Evolutionary conservation across 2,329 filamentous ascomycete species (phyloP).

Genomic region (Fusarium sp.): DNA sequence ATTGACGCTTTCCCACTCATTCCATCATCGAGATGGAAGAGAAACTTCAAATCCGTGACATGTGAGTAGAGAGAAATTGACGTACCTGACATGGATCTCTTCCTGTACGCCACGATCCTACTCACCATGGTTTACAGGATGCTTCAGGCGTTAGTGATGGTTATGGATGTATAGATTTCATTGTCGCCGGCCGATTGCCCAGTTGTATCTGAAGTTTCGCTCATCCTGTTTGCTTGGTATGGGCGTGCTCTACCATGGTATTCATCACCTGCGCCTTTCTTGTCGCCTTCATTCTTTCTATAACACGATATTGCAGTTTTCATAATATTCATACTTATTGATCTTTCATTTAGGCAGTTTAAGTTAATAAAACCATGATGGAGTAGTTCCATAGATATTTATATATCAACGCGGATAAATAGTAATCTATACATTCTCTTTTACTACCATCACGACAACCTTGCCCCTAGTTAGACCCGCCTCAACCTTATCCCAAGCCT

Average conservation of each 20-base stretch:
- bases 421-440: too few relatives aligned
- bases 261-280: neutral
- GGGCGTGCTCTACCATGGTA: neutral
- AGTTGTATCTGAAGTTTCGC: neutral
- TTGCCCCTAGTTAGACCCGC: slow-evolving; percentile 28
- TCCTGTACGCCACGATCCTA: neutral
- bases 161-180: neutral
- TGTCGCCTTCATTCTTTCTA: neutral
- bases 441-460: slow-evolving; percentile 12
- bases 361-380: too few relatives aligned
- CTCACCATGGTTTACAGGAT: neutral
- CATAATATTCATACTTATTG: neutral
- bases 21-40: neutral
- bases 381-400: too few relatives aligned
- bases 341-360: neutral
- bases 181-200: neutral
- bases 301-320: neutral
- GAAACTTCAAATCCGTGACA: neutral
- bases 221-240: neutral
- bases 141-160: neutral
- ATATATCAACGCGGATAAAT: too few relatives aligned
- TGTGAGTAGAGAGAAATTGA: neutral
- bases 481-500: slow-evolving; percentile 39
- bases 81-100: neutral
- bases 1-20: neutral